Evolutionary conservation across 805 yeast genomes (phyloP).

Genomic region (Candida schatavii): DNA sequence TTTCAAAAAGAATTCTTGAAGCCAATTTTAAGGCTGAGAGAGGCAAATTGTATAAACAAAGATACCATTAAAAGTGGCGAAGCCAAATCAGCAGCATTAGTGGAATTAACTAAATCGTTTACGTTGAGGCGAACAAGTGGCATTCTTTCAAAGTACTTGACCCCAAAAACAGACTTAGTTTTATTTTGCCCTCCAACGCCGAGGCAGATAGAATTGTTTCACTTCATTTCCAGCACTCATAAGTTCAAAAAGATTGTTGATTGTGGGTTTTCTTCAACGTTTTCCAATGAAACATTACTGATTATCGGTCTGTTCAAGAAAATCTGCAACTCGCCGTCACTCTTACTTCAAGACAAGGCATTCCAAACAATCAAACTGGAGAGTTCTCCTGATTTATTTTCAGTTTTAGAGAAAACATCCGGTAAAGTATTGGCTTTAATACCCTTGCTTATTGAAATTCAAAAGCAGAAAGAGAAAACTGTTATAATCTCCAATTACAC

Average conservation of each 20-base stretch:
- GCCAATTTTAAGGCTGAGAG: constrained; percentile 76
- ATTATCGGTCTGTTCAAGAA: constrained; percentile 75
- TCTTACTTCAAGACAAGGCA: constrained; percentile 49
- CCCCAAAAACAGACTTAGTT: constrained; percentile 72
- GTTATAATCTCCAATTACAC: constrained; percentile 89
- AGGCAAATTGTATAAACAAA: constrained; percentile 50
- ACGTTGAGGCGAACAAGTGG: constrained; percentile 70
- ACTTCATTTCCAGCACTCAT: constrained; percentile 42
- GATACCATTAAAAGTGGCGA: constrained; percentile 55
- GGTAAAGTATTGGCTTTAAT: constrained; percentile 70
- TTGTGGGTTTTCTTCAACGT: constrained; percentile 12
- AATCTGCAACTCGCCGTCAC: constrained; percentile 77
- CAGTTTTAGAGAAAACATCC: constrained; percentile 23
- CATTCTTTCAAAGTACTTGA: constrained; percentile 54
- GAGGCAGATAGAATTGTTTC: constrained; percentile 56
- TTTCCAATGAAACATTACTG: constrained; percentile 49
- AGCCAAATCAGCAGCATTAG: constrained; percentile 59
- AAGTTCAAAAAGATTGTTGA: constrained; percentile 29
- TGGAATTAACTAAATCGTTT: constrained; percentile 60
- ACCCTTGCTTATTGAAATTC: constrained; percentile 52
- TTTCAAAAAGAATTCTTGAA: constrained; percentile 61
- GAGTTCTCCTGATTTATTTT: constrained; percentile 9
- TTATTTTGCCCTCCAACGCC: constrained; percentile 75
- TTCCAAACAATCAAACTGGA: constrained; percentile 19
- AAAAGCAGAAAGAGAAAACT: constrained; percentile 57